Evolutionary conservation across 2,329 filamentous ascomycete genomes (phyloP), one percentile per base, ranked within the genome.

Genomic region (Colletotrichum chrysophilum): DNA sequence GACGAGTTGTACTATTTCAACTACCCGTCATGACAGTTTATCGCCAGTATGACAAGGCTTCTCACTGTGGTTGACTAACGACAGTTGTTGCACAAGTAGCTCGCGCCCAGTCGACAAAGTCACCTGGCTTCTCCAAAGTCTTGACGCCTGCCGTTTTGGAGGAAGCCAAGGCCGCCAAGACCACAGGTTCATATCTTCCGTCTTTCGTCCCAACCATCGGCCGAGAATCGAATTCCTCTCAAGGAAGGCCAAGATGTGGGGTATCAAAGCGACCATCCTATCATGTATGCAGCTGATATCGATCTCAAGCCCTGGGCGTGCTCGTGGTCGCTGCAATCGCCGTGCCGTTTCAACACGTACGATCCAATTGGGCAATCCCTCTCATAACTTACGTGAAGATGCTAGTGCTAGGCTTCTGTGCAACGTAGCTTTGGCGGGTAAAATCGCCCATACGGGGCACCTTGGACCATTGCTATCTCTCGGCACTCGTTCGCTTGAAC

Each of bases 101-200:
- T 52, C 1, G 10, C 43, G 5, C 43, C 43, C n/a, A n/a, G 5
- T 24, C 21, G 21, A 24, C 21, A 24, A 48, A 13, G n/a, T 52
- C 43, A 52, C n/a, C n/a, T 21, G n/a, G 43, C 6, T 13, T 21
- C 2, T 24, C 5, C 0, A 52, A 21, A 52, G 60, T 64, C 67
- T 34, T 70, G 4, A 32, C 67, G 36, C 67, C 67, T 70, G 58
- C 67, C 67, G 9, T 12, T 43, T 70, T 62, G 6, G 67, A 70
- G 13, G 21, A n/a, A 16, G 67, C 67, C 67, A 64, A 70, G 67
- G 10, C n/a, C n/a, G 67, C 67, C 67, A 70, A 70, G 67, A 52
- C n/a, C 4, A 0, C 10, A 16, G 26, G 0, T 28, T 62, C 34
- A 48, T 26, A 52, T 52, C 18, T 58, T 9, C 65, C 48, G 21